A percentile compares a stretch with the other conserved stretches of the same genome.
Conservation (phyloP, 169 alveolate species). For the Plasmodium billcollinsi region DNA sequence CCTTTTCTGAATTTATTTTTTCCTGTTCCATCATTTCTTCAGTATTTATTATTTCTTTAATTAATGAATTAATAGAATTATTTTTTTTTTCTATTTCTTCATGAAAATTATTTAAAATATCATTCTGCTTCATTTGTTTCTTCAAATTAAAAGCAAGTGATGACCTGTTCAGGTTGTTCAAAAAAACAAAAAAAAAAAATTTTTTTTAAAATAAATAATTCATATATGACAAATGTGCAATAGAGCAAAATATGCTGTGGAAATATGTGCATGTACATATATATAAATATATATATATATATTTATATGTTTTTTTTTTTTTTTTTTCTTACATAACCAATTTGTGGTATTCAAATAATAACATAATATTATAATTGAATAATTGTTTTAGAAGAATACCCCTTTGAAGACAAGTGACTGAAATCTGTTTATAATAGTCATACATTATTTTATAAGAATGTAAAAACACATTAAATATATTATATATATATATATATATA, state of each 20-base stretch:
- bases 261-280: neutral
- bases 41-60: slow-evolving; percentile 19
- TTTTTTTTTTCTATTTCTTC: slow-evolving; percentile 42
- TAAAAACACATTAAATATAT: neutral
- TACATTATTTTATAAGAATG: neutral
- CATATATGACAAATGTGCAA: neutral
- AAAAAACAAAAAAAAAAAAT: neutral
- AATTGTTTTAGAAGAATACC: slow-evolving; percentile 38
- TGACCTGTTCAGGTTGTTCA: slow-evolving; percentile 22
- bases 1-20: slow-evolving; percentile 38
- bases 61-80: slow-evolving; percentile 31
- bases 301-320: neutral
- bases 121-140: slow-evolving; percentile 34
- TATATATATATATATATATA: neutral
- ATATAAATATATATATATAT: neutral
- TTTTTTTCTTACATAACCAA: slow-evolving; percentile 40
- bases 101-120: slow-evolving; percentile 8
- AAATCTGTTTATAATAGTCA: slow-evolving; percentile 9
- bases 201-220: neutral
- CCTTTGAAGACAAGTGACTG: slow-evolving; percentile 26
- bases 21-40: slow-evolving; percentile 56
- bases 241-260: neutral
- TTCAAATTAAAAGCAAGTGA: slow-evolving; percentile 49
- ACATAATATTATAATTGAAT: slow-evolving; percentile 41
- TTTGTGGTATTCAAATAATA: slow-evolving; percentile 56